These are phyloP conservation scores for Mortierella claussenii DNA, from an alignment of 192 early-diverging fungal species.

Conservation along the genomic window DNA sequence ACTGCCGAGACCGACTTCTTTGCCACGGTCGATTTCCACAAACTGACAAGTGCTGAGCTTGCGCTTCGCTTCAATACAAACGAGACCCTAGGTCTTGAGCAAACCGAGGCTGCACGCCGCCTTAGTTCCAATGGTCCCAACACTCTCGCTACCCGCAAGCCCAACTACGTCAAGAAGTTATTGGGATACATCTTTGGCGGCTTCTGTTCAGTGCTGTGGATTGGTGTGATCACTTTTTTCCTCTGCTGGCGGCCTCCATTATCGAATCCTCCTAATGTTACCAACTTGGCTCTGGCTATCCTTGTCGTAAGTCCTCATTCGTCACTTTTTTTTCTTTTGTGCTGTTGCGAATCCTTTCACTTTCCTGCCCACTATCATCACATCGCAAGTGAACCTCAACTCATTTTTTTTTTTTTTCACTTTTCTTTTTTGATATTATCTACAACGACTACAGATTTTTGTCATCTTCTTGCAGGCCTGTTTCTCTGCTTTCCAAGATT, in stretches of 20 bases:
- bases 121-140: slow-evolving; percentile 57
- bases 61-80: slow-evolving; percentile 52
- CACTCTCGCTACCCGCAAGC: slow-evolving; percentile 48
- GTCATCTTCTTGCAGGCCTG: slow-evolving; percentile 76
- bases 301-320: slow-evolving; percentile 47
- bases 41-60: slow-evolving; percentile 54
- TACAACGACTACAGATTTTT: slow-evolving; percentile 51
- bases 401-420: no score
- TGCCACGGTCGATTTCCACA: slow-evolving; percentile 57
- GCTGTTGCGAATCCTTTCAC: no score
- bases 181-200: slow-evolving; percentile 73
- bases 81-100: slow-evolving; percentile 47
- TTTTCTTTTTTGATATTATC: not conserved
- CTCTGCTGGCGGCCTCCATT: slow-evolving; percentile 72
- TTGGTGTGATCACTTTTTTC: slow-evolving; percentile 73
- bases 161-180: slow-evolving; percentile 55
- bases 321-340: no score
- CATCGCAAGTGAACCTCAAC: no score
- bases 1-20: slow-evolving; percentile 49
- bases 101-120: slow-evolving; percentile 39
- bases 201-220: slow-evolving; percentile 79
- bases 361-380: no score
- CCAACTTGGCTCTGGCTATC: slow-evolving; percentile 70
- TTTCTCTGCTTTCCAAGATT: slow-evolving; percentile 81
- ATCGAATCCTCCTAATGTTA: slow-evolving; percentile 56